Evolutionary conservation across 2,329 filamentous ascomycete genomes (phyloP).

Genomic region (Penicillium rolfsii): DNA sequence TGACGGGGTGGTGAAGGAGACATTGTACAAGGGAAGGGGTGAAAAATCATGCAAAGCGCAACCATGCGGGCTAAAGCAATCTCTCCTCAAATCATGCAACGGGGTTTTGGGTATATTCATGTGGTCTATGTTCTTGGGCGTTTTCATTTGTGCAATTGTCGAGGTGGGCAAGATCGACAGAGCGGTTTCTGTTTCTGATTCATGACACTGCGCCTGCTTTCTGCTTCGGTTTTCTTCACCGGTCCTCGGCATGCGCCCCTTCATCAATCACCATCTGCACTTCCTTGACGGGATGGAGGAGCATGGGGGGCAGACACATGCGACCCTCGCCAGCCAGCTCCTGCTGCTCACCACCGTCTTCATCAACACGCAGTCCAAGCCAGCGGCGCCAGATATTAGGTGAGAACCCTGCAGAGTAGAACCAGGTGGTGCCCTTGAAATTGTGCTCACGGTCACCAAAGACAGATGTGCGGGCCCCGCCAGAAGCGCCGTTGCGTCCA

Average conservation of each 20-base stretch:
- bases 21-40: constrained; percentile 23
- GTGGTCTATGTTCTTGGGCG: not conserved
- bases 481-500: constrained; percentile 72
- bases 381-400: constrained; percentile 81
- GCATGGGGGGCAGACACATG: constrained; percentile 89
- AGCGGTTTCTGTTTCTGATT: not conserved
- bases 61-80: constrained; percentile 15
- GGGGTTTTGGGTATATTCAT: constrained; percentile 1
- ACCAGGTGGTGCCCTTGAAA: constrained; percentile 84
- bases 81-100: constrained; percentile 9
- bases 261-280: constrained; percentile 60
- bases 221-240: constrained; percentile 14
- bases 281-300: constrained; percentile 85
- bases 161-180: not conserved
- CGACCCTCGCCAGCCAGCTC: constrained; percentile 75
- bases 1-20: constrained; percentile 11
- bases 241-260: constrained; percentile 32
- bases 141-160: not conserved
- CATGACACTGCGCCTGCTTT: too few relatives aligned
- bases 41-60: constrained; percentile 12
- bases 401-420: constrained; percentile 83
- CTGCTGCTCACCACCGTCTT: constrained; percentile 76
- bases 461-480: constrained; percentile 72
- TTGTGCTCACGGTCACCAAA: constrained; percentile 89
- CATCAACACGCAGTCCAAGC: constrained; percentile 79